These are phyloP conservation scores for Trametes maxima DNA, from an alignment of 768 basidiomycete species.

Conservation along the genomic window DNA sequence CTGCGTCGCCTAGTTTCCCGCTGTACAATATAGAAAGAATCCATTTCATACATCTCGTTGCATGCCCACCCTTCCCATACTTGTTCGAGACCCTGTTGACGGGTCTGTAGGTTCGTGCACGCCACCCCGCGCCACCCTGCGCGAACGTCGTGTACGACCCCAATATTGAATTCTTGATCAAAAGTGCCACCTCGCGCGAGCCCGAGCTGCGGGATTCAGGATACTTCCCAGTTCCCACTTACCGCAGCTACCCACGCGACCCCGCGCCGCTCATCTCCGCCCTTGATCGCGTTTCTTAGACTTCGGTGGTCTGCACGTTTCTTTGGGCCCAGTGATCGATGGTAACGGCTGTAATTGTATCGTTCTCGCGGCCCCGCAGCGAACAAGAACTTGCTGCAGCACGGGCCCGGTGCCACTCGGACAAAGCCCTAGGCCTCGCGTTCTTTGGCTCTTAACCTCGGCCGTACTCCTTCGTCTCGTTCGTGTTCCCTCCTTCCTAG, in stretches of 20 bases:
- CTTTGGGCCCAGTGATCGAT: neutral
- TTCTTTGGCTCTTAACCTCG: neutral
- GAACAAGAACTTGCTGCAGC: neutral
- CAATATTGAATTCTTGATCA: neutral
- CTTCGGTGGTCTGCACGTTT: neutral
- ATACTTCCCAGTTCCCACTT: neutral
- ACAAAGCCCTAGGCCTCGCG: neutral
- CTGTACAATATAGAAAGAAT: conserved; percentile 11
- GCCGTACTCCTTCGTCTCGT: neutral
- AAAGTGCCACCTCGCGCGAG: too few species aligned
- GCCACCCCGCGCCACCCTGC: too few species aligned
- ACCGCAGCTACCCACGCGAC: neutral
- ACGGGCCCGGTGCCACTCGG: neutral
- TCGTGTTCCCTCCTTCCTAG: neutral
- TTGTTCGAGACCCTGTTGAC: too few species aligned
- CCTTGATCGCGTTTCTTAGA: neutral
- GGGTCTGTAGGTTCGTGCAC: too few species aligned
- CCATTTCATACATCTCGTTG: neutral
- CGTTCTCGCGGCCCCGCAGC: neutral
- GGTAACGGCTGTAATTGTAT: neutral
- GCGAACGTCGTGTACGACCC: too few species aligned
- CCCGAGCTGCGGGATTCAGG: too few species aligned
- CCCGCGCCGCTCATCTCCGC: neutral
- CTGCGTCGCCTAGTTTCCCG: conserved; percentile 1
- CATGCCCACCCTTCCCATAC: too few species aligned